Base-by-base conservation (phyloP, 169 alveolate species). In the Cryptosporidium baileyi region DNA sequence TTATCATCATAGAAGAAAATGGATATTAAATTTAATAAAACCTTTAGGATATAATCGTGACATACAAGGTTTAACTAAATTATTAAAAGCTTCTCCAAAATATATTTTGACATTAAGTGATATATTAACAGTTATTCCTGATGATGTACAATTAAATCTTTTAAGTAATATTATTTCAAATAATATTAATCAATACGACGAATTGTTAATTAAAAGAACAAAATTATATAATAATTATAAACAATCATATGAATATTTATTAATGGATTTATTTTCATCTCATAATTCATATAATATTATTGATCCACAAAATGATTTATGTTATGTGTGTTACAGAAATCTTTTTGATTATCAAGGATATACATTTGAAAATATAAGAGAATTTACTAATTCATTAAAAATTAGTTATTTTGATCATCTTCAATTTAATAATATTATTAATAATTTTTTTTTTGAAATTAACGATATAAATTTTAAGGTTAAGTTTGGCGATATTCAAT, bases 71-170 rank as follows among this genome's bases (percentile, higher is more conserved):
- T n/a, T 74, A 22, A 54, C 67, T n/a, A 74, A 59, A 15, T 47
- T 74, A 7, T 67, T 74, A 15, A 40, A 60, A n/a, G 85, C 85
- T 17, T 74, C 85, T 3, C 85, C 85, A 41, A 51, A 59, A 47
- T 51, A 57, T 38, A 74, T 74, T 26, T 38, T 74, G n/a, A 74
- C 85, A n/a, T 22, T 74, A 36, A 36, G 74, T 38, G 85, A 74
- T 26, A 61, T 74, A 36, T 26, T 74, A n/a, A 24, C 22, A 59
- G 67, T 74, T 60, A 34, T 74, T 40, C 85, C 85, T 19, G 85
- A 74, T 13, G 65, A 51, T 17, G 17, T 74, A 7, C 74, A 57
- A 3, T 61, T 74, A n/a, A 36, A 57, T 19, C 43, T 74, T 7
- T 40, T 74, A 19, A 51, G 43, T 17, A 59, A 74, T 22, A 28